Base-by-base conservation (phyloP, 768 basidiomycete genomes). In the Tylopilus cervinicoccineus region DNA sequence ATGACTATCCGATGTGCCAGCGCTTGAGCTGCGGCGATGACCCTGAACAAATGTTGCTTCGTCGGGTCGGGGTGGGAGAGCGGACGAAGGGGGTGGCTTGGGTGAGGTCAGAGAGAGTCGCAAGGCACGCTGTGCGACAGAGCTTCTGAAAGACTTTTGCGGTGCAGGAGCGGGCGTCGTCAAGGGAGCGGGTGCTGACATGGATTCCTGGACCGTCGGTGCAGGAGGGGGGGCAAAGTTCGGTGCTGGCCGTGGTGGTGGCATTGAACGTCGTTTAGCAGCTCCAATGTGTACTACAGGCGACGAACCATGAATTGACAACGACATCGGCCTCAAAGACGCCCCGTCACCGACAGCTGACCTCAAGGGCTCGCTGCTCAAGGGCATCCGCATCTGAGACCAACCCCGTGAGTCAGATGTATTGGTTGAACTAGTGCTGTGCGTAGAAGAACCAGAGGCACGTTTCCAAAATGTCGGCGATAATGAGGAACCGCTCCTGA, bases 221-320 rank as follows among this genome's bases (percentile, higher is more conserved):
- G 86, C 80, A 40, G 83, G 82, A 13, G 87, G 86, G 14, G 83
- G 77, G 6, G 86, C 84, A 41, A 76, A 76, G 23, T 76, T 83
- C 0, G 88, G 86, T 5, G 83, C 78, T 26, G 88, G 88, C 13
- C 84, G 81, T 24, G 80, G 84, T 16, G 87, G 88, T 4, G 87
- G 86, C 63, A 86, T 76, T 4, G 84, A 87, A 17, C 70, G 59
- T 33, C 87, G 74, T 57, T 83, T 76, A 26, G 72, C 54, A 5
- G 72, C 68, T 29, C 51, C 54, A 26, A 43, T 40, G 43, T 56
- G 42, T 10, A 53, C 46, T 32, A 54, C 40, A 13, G 51, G 46
- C 17, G 51, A 54, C 20, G 54, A 48, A 6, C 50, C 47, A 40
- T 53, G 23, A 20, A 53, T 44, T 8, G 52, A 52, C 38, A 64